phyloP scores from a whole-genome alignment of 768 basidiomycete species.

The Krasilnikovozyma curviuscula region DNA sequence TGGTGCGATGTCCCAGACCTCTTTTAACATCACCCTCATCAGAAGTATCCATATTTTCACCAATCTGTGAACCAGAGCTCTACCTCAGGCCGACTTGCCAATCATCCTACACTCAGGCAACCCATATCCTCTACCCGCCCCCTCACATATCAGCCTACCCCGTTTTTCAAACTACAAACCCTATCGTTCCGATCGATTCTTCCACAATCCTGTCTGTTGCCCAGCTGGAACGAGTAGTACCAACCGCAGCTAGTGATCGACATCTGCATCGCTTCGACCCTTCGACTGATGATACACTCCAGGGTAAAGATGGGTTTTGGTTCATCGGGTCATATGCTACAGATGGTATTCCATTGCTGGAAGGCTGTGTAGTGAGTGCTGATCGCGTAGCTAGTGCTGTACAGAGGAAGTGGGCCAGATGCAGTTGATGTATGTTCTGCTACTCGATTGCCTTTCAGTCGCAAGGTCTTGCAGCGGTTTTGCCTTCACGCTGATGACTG shows the following conservation, averaged over 20 bases:
- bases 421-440: too few relatives aligned
- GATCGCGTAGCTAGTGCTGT: constrained; percentile 38
- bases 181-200: constrained; percentile 36
- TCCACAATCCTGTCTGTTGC: constrained; percentile 39
- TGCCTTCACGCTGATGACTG: too few relatives aligned
- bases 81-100: not conserved
- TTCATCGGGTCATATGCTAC: constrained; percentile 54
- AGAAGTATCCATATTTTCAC: not conserved
- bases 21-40: not conserved
- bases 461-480: too few relatives aligned
- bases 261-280: not conserved
- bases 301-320: constrained; percentile 37
- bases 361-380: constrained; percentile 63
- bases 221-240: constrained; percentile 43
- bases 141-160: constrained; percentile 22
- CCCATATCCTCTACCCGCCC: constrained; percentile 35
- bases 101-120: constrained; percentile 45
- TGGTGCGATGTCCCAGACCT: constrained; percentile 27
- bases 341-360: constrained; percentile 53
- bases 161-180: constrained; percentile 58
- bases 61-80: not conserved
- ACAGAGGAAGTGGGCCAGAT: too few relatives aligned
- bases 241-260: constrained; percentile 28
- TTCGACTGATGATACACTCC: not conserved
- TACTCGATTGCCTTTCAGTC: too few relatives aligned